A percentile compares a stretch with the other conserved stretches of the same genome.
phyloP scores from a whole-genome alignment of 495 filamentous ascomycete species.

The Venustampulla echinocandica region DNA sequence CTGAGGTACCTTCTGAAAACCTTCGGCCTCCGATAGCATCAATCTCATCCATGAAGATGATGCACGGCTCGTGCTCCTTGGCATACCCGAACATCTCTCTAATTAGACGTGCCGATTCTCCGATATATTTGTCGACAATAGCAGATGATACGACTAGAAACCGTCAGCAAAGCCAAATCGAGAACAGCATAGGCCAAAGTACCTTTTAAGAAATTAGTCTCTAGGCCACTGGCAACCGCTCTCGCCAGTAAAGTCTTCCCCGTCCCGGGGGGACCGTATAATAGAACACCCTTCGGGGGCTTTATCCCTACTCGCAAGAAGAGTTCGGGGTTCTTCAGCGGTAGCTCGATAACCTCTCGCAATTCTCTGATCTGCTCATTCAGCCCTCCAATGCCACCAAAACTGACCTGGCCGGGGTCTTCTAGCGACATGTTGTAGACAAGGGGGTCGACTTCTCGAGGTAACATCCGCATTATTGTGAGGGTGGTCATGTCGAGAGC shows the following conservation, averaged over 20 bases:
- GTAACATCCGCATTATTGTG: slow-evolving; percentile 99
- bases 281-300: slow-evolving; percentile 92
- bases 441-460: slow-evolving; percentile 93
- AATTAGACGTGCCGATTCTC: slow-evolving; percentile 94
- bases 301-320: slow-evolving; percentile 98
- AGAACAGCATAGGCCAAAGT: slow-evolving; percentile 14
- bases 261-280: slow-evolving; percentile 97
- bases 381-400: slow-evolving; percentile 95
- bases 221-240: slow-evolving; percentile 92
- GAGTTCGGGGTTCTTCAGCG: slow-evolving; percentile 96
- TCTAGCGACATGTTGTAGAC: slow-evolving; percentile 99
- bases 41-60: slow-evolving; percentile 99
- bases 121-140: slow-evolving; percentile 99
- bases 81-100: slow-evolving; percentile 99
- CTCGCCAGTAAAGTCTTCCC: slow-evolving; percentile 94
- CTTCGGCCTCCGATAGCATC: slow-evolving; percentile 96
- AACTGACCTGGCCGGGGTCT: slow-evolving; percentile 95
- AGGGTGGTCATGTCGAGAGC: slow-evolving; percentile 99
- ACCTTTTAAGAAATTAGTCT: slow-evolving; percentile 99
- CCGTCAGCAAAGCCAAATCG: slow-evolving; percentile 2
- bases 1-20: slow-evolving; percentile 97
- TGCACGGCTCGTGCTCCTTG: slow-evolving; percentile 98
- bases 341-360: slow-evolving; percentile 95
- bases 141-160: slow-evolving; percentile 90
- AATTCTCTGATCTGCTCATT: slow-evolving; percentile 99